These are phyloP conservation scores for Drechmeria coniospora DNA, from an alignment of 2,329 filamentous ascomycete genomes.

Conservation along the genomic window DNA sequence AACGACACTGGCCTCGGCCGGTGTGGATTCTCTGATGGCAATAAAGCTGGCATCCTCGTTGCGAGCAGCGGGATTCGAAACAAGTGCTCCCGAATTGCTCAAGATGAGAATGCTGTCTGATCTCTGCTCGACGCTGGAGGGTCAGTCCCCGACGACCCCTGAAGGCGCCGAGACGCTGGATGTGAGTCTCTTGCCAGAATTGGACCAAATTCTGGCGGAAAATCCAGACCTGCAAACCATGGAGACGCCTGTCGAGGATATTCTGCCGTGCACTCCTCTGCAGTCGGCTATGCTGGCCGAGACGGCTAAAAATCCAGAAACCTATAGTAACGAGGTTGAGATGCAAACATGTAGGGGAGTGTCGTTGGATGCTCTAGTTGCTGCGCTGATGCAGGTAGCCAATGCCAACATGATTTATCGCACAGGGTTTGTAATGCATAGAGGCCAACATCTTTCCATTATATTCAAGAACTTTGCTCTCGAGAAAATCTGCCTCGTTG, in stretches of 20 bases:
- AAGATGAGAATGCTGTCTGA: conserved; percentile 29
- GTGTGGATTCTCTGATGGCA: conserved; percentile 46
- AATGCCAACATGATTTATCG: conserved; percentile 51
- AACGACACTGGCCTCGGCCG: conserved; percentile 33
- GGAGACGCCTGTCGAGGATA: conserved; percentile 17
- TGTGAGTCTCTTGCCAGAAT: conserved; percentile 7
- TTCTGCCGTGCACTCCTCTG: conserved; percentile 54
- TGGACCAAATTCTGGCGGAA: conserved; percentile 7
- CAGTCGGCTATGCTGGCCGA: conserved; percentile 72
- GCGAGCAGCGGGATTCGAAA: conserved; percentile 35
- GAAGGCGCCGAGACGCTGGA: background rate
- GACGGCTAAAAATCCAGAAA: conserved; percentile 38
- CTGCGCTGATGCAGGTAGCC: conserved; percentile 34
- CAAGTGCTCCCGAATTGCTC: conserved; percentile 48
- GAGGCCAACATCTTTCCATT: conserved; percentile 25
- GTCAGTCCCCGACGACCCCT: background rate
- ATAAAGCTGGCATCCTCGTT: conserved; percentile 45
- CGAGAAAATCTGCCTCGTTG: conserved; percentile 25
- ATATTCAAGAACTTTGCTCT: conserved; percentile 39
- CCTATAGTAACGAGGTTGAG: conserved; percentile 69
- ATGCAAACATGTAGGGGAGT: conserved; percentile 34
- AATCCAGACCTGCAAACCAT: conserved; percentile 7
- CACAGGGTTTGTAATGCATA: conserved; percentile 51
- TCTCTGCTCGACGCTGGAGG: conserved; percentile 7
- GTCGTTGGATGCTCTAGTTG: conserved; percentile 22